Percentiles rank a stretch among this genome's conserved stretches.
These are phyloP conservation scores for Thalassiosira pacifica DNA, from an alignment of 352 stramenopile species.

Conservation along the genomic window DNA sequence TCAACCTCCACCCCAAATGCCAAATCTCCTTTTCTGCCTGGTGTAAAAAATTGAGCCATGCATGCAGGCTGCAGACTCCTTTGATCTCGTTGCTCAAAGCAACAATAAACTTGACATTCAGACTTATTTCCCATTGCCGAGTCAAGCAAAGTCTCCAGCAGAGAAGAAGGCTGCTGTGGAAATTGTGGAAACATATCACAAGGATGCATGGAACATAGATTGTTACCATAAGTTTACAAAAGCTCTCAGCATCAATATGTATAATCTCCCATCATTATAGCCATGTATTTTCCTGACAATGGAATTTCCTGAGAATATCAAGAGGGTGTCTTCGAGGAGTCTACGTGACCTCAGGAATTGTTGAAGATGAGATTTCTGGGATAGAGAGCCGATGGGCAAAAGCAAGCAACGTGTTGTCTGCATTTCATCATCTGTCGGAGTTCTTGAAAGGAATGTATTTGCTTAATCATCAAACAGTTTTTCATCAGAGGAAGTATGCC, in stretches of 20 bases:
- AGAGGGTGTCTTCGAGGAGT: background rate
- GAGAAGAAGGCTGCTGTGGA: conserved; percentile 17
- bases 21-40: conserved; percentile 27
- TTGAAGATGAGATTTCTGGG: background rate
- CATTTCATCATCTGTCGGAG: background rate
- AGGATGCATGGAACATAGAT: conserved; percentile 16
- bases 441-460: background rate
- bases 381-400: background rate
- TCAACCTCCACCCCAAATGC: conserved; percentile 21
- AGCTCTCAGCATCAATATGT: background rate
- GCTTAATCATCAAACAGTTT: conserved; percentile 4
- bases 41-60: conserved; percentile 43
- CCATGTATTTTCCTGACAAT: conserved; percentile 15
- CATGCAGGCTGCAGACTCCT: conserved; percentile 9
- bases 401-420: background rate
- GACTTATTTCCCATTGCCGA: conserved; percentile 3
- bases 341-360: background rate
- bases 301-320: conserved; percentile 7
- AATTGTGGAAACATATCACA: conserved; percentile 3
- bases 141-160: conserved; percentile 20
- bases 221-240: conserved; percentile 1
- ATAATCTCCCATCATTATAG: conserved; percentile 9
- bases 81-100: conserved; percentile 24
- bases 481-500: background rate
- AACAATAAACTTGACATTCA: conserved; percentile 11